Evolutionary conservation across 495 filamentous ascomycete genomes (phyloP).

Genomic region (Hyphodiscus hymeniophilus): DNA sequence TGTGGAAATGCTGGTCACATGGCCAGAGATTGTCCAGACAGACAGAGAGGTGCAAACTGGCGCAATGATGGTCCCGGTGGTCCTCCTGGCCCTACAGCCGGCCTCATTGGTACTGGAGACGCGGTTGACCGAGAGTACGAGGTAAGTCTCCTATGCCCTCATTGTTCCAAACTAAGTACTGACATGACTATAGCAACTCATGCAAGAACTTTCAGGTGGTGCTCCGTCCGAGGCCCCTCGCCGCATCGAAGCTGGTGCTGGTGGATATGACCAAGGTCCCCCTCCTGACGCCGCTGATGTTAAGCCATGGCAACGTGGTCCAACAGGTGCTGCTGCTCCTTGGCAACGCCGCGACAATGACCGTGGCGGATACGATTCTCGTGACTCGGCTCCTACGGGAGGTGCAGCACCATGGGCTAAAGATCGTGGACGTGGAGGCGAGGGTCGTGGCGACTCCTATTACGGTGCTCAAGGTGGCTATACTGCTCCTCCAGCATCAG

Average conservation of each 20-base stretch:
- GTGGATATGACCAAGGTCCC: conserved; percentile 38
- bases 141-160: conserved; percentile 40
- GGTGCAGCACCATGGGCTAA: conserved; percentile 47
- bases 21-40: conserved; percentile 86
- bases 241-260: conserved; percentile 74
- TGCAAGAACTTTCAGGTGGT: conserved; percentile 89
- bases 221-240: conserved; percentile 57
- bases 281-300: conserved; percentile 33
- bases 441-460: conserved; percentile 34
- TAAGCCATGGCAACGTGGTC: conserved; percentile 90
- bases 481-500: conserved; percentile 22
- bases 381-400: conserved; percentile 19
- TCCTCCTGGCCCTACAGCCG: conserved; percentile 41
- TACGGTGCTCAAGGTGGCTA: conserved; percentile 38
- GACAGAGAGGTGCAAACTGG: conserved; percentile 79
- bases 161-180: conserved; percentile 19
- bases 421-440: conserved; percentile 43
- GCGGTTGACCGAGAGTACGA: conserved; percentile 91
- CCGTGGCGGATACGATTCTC: conserved; percentile 26
- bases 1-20: conserved; percentile 94
- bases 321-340: conserved; percentile 80
- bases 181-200: conserved; percentile 66
- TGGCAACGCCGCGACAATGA: conserved; percentile 42
- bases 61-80: conserved; percentile 59
- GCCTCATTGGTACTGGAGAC: conserved; percentile 69